These are phyloP conservation scores for Talaromyces sp. DNA, from an alignment of 2,329 filamentous ascomycete genomes.

Conservation along the genomic window DNA sequence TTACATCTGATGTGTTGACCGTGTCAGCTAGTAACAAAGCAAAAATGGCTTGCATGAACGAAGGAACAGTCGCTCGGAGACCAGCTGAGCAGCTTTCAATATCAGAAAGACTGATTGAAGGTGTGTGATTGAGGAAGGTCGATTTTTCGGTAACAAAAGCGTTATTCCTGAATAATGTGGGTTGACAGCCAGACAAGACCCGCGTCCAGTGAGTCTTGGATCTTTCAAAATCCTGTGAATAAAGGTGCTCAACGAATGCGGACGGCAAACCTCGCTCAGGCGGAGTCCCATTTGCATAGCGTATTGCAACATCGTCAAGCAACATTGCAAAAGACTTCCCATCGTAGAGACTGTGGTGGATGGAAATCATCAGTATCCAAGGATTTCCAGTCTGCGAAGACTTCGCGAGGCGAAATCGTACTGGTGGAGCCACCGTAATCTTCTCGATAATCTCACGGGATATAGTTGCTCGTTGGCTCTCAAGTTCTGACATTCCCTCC, in stretches of 20 bases:
- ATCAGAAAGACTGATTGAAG: slow-evolving; percentile 18
- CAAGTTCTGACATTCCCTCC: neutral
- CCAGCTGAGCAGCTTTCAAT: slow-evolving; percentile 21
- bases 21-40: slow-evolving; percentile 28
- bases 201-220: slow-evolving; percentile 23
- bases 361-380: neutral
- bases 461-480: neutral
- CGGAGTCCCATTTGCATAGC: slow-evolving; percentile 16
- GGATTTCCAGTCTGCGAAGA: slow-evolving; percentile 9
- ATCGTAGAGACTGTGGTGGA: slow-evolving; percentile 5
- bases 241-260: slow-evolving; percentile 23
- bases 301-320: slow-evolving; percentile 8
- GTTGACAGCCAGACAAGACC: slow-evolving; percentile 18
- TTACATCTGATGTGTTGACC: slow-evolving; percentile 22
- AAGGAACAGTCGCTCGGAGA: slow-evolving; percentile 25
- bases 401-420: slow-evolving; percentile 21
- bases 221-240: slow-evolving; percentile 18
- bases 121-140: slow-evolving; percentile 8
- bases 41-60: slow-evolving; percentile 28
- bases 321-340: slow-evolving; percentile 9
- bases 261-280: slow-evolving; percentile 16
- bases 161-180: slow-evolving; percentile 15
- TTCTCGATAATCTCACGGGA: slow-evolving; percentile 21
- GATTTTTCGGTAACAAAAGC: slow-evolving; percentile 10
- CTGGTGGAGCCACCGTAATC: slow-evolving; percentile 20